Evolutionary conservation across 257 asterid species (phyloP), one percentile per base, ranked within the genome.

Genomic region (Solanum rostratum): DNA sequence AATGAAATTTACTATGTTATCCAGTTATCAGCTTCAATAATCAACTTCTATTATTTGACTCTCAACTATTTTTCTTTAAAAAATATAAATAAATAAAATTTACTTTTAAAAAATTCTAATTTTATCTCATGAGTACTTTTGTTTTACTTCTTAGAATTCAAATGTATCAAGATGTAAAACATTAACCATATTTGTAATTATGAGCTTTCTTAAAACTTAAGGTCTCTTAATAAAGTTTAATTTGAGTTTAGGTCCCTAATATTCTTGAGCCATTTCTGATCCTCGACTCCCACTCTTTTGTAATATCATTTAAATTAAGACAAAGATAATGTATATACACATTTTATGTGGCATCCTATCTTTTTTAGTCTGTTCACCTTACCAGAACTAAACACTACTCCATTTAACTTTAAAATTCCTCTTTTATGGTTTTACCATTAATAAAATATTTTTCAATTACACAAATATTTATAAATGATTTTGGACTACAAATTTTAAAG

Each of bases 21-120:
- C 30, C 2, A 22, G 15, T 12, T n/a, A n/a, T 59, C 30, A 59
- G 4, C 11, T 59, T 22, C 0, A 59, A 59, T 3, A 22, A 57
- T 59, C 7, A 10, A 59, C 33, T 22, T 22, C 15, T n/a, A n/a
- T 22, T 59, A 10, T 10, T 27, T 60, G 11, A 22, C 68, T 22
- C 37, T 59, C 37, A 60, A 29, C 37, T 60, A 12, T 59, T 10
- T 60, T 59, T 20, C 1, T n/a, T 60, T 5, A 90, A 97, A 95
- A 43, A 91, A 90, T 13, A 33, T 4, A 33, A 33, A 33, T 33
- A 33, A 4, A 33, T 33, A 5, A 33, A 33, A 33, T 33, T 33
- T 33, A 5, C 39, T 33, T n/a, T n/a, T n/a, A 33, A 33, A 33
- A 3, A 33, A 3, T 33, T 33, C 6, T 33, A 12, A 50, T 50